Evolutionary conservation across 1,139 yeast species (phyloP).

Genomic region (Lodderomyces margitis): DNA sequence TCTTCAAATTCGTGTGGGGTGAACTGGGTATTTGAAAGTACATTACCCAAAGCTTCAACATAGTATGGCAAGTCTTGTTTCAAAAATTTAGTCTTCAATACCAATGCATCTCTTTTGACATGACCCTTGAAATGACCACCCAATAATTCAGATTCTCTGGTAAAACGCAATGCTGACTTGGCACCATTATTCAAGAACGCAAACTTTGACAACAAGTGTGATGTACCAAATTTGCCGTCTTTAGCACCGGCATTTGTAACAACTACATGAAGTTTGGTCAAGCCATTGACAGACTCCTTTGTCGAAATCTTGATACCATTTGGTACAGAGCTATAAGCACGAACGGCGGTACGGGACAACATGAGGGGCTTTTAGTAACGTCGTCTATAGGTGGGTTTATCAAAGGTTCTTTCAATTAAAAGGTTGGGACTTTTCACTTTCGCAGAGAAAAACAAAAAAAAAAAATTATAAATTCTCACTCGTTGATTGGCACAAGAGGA

Average conservation of each 20-base stretch:
- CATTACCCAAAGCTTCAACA: conserved; percentile 82
- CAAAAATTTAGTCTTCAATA: conserved; percentile 78
- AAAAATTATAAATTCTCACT: conserved; percentile 15
- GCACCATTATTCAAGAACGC: conserved; percentile 79
- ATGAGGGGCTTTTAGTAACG: conserved; percentile 17
- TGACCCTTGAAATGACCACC: conserved; percentile 76
- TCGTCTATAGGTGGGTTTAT: neutral
- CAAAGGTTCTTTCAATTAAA: neutral
- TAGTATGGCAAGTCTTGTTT: conserved; percentile 89
- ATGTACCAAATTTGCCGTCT: conserved; percentile 72
- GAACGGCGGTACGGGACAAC: conserved; percentile 46
- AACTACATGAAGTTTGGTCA: conserved; percentile 68
- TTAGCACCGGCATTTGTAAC: conserved; percentile 84
- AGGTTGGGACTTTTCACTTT: conserved; percentile 1
- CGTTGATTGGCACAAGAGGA: conserved; percentile 17
- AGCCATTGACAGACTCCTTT: conserved; percentile 56
- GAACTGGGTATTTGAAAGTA: conserved; percentile 68
- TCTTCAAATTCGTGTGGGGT: conserved; percentile 82
- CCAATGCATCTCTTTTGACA: conserved; percentile 81
- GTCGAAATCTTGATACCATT: conserved; percentile 43
- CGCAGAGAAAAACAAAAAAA: neutral
- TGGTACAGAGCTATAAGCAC: conserved; percentile 50
- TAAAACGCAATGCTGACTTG: conserved; percentile 88
- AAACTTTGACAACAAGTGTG: conserved; percentile 84
- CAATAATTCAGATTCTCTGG: conserved; percentile 91